These are phyloP conservation scores for Gaultheria prostrata DNA, from an alignment of 148 eudicot genomes.

Conservation along the genomic window DNA sequence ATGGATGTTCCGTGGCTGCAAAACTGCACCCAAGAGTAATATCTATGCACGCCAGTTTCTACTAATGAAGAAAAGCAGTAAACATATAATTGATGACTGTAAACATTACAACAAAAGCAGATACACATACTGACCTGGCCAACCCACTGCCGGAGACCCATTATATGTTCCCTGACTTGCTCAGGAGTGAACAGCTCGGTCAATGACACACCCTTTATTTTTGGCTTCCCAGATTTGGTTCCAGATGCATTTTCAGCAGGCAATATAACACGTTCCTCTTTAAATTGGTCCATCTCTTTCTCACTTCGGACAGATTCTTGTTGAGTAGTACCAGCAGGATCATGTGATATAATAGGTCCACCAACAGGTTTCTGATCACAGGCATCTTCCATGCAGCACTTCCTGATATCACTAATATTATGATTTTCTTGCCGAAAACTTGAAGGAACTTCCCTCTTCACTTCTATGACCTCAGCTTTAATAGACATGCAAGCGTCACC, in stretches of 20 bases:
- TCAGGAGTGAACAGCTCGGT: slow-evolving; percentile 93
- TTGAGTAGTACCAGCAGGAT: slow-evolving; percentile 29
- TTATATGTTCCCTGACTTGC: slow-evolving; percentile 85
- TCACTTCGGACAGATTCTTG: slow-evolving; percentile 47
- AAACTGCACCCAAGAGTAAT: neutral
- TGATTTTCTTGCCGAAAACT: slow-evolving; percentile 31
- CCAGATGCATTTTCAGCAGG: slow-evolving; percentile 49
- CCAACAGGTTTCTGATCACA: slow-evolving; percentile 38
- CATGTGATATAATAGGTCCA: slow-evolving; percentile 30
- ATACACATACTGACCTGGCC: slow-evolving; percentile 70
- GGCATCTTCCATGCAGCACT: slow-evolving; percentile 31
- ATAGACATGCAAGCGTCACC: slow-evolving; percentile 31
- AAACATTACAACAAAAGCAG: neutral
- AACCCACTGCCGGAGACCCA: slow-evolving; percentile 90
- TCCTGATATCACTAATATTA: slow-evolving; percentile 31
- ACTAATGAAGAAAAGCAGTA: neutral
- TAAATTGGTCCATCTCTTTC: slow-evolving; percentile 43
- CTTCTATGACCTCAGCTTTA: slow-evolving; percentile 52
- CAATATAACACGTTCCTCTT: slow-evolving; percentile 39
- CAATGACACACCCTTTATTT: slow-evolving; percentile 88
- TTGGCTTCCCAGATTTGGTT: slow-evolving; percentile 87
- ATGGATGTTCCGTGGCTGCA: neutral
- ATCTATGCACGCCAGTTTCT: neutral
- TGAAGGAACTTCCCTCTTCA: slow-evolving; percentile 41
- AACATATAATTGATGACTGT: neutral